These are phyloP conservation scores for Lactifluus subvellereus DNA, from an alignment of 768 basidiomycete species.

Conservation along the genomic window DNA sequence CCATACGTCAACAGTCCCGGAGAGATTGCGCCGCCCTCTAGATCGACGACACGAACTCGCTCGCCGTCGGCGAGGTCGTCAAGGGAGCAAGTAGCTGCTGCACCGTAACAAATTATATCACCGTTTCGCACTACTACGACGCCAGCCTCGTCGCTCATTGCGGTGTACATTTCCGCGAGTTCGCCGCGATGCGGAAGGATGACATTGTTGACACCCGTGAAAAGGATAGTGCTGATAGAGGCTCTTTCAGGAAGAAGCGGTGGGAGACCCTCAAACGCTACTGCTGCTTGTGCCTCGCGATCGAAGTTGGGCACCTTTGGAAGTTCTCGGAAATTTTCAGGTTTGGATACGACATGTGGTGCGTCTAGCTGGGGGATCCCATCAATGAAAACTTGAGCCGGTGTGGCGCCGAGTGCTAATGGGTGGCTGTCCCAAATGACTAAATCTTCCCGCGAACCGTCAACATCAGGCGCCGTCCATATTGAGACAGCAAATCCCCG, in stretches of 20 bases:
- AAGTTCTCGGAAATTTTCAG: slow-evolving; percentile 43
- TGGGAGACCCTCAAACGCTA: slow-evolving; percentile 60
- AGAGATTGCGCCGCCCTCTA: slow-evolving; percentile 59
- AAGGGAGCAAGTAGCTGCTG: slow-evolving; percentile 28
- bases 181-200: slow-evolving; percentile 34
- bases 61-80: slow-evolving; percentile 18
- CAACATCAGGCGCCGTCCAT: slow-evolving; percentile 33
- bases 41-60: slow-evolving; percentile 38
- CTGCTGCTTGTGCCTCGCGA: slow-evolving; percentile 46
- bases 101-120: slow-evolving; percentile 47
- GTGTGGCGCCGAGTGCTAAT: slow-evolving; percentile 71
- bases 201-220: slow-evolving; percentile 57
- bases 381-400: slow-evolving; percentile 81
- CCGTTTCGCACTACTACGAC: slow-evolving; percentile 53
- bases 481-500: not conserved
- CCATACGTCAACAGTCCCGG: slow-evolving; percentile 63
- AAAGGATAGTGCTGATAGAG: slow-evolving; percentile 41
- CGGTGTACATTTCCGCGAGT: slow-evolving; percentile 32
- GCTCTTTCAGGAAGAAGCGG: slow-evolving; percentile 45
- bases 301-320: slow-evolving; percentile 57
- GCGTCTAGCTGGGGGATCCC: slow-evolving; percentile 64
- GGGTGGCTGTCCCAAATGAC: slow-evolving; percentile 77
- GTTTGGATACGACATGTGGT: slow-evolving; percentile 49
- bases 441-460: slow-evolving; percentile 65
- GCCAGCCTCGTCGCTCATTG: slow-evolving; percentile 21